phyloP scores from a whole-genome alignment of 2,329 filamentous ascomycete genomes.

The Clarireedia sp. region DNA sequence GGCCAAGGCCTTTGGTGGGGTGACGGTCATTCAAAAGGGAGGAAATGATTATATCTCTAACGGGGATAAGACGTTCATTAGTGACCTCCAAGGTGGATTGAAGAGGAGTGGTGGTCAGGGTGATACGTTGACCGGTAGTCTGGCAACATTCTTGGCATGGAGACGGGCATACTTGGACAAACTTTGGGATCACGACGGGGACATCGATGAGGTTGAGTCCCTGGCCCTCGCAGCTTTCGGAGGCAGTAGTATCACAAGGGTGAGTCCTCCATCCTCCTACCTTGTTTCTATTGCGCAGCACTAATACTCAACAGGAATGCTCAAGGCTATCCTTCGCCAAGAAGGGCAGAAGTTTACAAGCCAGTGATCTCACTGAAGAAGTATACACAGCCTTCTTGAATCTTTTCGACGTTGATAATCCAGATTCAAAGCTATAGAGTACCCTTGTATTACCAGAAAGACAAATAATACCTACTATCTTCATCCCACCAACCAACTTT shows the following conservation, averaged over 20 bases:
- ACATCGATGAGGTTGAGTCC: constrained; percentile 48
- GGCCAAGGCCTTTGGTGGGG: constrained; percentile 70
- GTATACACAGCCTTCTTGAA: constrained; percentile 75
- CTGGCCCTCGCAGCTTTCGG: constrained; percentile 77
- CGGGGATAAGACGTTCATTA: constrained; percentile 64
- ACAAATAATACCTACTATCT: not conserved
- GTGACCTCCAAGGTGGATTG: constrained; percentile 69
- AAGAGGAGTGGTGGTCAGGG: constrained; percentile 94
- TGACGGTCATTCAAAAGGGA: constrained; percentile 90
- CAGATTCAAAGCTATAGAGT: constrained; percentile 22
- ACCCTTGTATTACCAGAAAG: not conserved
- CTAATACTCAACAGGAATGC: constrained; percentile 51
- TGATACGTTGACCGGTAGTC: constrained; percentile 82
- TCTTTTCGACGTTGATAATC: constrained; percentile 63
- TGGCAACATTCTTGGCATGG: constrained; percentile 87
- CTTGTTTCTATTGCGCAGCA: constrained; percentile 6
- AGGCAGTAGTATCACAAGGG: constrained; percentile 79
- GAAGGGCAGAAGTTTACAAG: constrained; percentile 81
- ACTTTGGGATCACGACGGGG: constrained; percentile 61
- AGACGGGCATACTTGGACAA: constrained; percentile 76
- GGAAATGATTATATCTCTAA: constrained; percentile 74
- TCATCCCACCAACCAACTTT: not conserved
- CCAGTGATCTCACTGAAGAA: constrained; percentile 86
- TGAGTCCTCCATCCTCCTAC: constrained; percentile 31
- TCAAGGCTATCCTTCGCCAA: constrained; percentile 80